A percentile compares a stretch with the other conserved stretches of the same genome.
These are phyloP conservation scores for Debaryomyces prosopidis DNA, from an alignment of 805 yeast genomes.

Conservation along the genomic window DNA sequence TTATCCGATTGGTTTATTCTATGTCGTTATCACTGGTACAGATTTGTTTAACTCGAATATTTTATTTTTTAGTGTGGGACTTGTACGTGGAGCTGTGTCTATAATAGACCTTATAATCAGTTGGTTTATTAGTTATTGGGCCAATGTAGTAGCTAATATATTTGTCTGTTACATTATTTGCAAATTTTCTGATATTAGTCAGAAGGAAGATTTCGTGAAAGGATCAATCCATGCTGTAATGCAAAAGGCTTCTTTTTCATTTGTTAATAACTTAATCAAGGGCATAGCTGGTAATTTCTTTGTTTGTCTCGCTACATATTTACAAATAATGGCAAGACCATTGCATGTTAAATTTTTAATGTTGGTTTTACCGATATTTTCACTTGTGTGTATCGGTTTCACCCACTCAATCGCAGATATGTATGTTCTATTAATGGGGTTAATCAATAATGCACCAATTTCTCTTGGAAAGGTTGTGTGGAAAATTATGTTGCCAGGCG, in stretches of 20 bases:
- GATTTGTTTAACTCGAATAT: constrained; percentile 77
- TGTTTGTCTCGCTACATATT: constrained; percentile 72
- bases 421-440: constrained; percentile 65
- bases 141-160: constrained; percentile 63
- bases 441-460: constrained; percentile 64
- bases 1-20: constrained; percentile 73
- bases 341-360: constrained; percentile 69
- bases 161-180: constrained; percentile 68
- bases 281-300: constrained; percentile 77
- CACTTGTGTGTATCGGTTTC: constrained; percentile 77
- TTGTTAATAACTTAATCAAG: constrained; percentile 65
- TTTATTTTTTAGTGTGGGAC: constrained; percentile 67
- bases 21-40: constrained; percentile 72
- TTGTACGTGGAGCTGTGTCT: constrained; percentile 69
- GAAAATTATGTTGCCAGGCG: constrained; percentile 71
- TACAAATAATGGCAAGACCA: constrained; percentile 79
- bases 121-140: constrained; percentile 67
- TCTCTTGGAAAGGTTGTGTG: constrained; percentile 67
- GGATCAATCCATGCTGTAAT: constrained; percentile 53
- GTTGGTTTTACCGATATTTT: constrained; percentile 68
- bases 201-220: constrained; percentile 36
- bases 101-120: constrained; percentile 60
- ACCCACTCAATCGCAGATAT: constrained; percentile 84
- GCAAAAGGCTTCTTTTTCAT: constrained; percentile 44
- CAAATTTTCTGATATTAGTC: constrained; percentile 52